Evolutionary conservation across 2,329 filamentous ascomycete genomes (phyloP).

Genomic region (Cercospora berteroae): DNA sequence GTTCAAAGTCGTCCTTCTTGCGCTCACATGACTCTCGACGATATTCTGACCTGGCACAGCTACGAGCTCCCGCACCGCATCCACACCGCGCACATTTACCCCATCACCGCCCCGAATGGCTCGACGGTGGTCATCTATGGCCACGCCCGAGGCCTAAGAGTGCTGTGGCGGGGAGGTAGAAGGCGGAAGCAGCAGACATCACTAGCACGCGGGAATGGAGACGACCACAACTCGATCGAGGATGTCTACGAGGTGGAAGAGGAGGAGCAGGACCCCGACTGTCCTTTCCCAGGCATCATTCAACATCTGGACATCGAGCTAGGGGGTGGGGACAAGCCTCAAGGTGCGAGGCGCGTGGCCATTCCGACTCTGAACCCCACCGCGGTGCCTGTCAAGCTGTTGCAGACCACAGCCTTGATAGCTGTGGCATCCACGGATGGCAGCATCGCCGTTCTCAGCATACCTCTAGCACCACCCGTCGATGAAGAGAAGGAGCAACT

Average conservation of each 20-base stretch:
- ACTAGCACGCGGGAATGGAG: not conserved
- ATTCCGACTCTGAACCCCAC: conserved; percentile 17
- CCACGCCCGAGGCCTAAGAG: conserved; percentile 56
- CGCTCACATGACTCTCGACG: not conserved
- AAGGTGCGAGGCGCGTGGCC: conserved; percentile 42
- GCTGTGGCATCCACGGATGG: conserved; percentile 57
- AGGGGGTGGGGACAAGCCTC: conserved; percentile 53
- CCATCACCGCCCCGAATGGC: conserved; percentile 58
- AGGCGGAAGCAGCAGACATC: conserved; percentile 17
- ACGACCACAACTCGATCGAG: conserved; percentile 4
- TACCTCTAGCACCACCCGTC: conserved; percentile 54
- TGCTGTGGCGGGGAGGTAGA: conserved; percentile 61
- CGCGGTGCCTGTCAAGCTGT: conserved; percentile 9
- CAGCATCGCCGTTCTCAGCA: conserved; percentile 54
- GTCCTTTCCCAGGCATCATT: conserved; percentile 55
- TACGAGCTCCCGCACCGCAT: conserved; percentile 61
- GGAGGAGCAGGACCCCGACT: conserved; percentile 57
- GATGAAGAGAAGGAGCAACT: conserved; percentile 25
- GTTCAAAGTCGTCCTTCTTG: not conserved
- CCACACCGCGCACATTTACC: conserved; percentile 57
- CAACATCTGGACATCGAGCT: conserved; percentile 57
- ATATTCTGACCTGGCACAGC: conserved; percentile 40
- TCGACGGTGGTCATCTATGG: conserved; percentile 62
- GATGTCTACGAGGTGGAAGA: conserved; percentile 55
- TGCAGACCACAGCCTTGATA: conserved; percentile 47